These are phyloP conservation scores for Sclerotinia trifoliorum DNA, from an alignment of 2,329 filamentous ascomycete genomes.

Conservation along the genomic window DNA sequence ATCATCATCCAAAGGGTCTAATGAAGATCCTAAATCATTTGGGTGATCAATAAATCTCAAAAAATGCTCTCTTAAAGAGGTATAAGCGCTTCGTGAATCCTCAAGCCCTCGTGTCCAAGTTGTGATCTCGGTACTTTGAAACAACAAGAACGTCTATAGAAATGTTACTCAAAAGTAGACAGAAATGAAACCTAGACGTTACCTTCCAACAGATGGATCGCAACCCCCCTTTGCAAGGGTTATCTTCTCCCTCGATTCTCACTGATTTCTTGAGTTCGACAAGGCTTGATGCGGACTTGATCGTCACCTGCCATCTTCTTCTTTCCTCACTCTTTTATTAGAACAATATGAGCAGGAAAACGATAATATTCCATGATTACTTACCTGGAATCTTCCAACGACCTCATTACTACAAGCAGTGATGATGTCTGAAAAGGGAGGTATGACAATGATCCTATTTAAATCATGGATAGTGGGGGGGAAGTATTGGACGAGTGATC, in stretches of 20 bases:
- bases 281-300: slow-evolving; percentile 56
- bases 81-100: slow-evolving; percentile 72
- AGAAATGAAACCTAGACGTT: slow-evolving; percentile 24
- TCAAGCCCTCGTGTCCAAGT: slow-evolving; percentile 68
- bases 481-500: not conserved
- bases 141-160: slow-evolving; percentile 73
- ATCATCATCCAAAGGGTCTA: slow-evolving; percentile 87
- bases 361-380: slow-evolving; percentile 7
- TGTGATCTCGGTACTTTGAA: slow-evolving; percentile 61
- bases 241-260: slow-evolving; percentile 56
- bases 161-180: slow-evolving; percentile 19
- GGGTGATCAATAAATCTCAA: slow-evolving; percentile 81
- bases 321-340: slow-evolving; percentile 43
- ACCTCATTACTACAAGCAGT: slow-evolving; percentile 49
- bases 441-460: not conserved
- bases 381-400: slow-evolving; percentile 55
- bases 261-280: slow-evolving; percentile 64
- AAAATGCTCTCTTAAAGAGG: slow-evolving; percentile 68
- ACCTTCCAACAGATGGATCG: slow-evolving; percentile 94
- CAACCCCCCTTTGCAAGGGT: slow-evolving; percentile 68
- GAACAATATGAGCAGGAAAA: slow-evolving; percentile 25
- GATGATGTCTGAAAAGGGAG: not conserved
- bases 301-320: slow-evolving; percentile 65
- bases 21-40: slow-evolving; percentile 69
- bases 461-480: slow-evolving; percentile 10